These are phyloP conservation scores for Evernia prunastri DNA, from an alignment of 495 filamentous ascomycete genomes.

Conservation along the genomic window DNA sequence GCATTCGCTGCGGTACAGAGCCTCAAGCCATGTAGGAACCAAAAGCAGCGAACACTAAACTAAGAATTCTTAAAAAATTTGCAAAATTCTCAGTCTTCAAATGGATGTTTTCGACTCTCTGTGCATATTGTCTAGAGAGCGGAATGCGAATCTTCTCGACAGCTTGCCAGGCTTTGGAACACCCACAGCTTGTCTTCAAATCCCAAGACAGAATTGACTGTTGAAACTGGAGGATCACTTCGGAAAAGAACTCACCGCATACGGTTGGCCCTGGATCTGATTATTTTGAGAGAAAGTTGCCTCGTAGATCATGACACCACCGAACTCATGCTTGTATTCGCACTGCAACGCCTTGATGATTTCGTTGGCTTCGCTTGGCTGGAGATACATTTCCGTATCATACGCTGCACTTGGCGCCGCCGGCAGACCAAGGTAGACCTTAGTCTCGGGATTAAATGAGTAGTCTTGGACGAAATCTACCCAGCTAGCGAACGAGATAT, in stretches of 20 bases:
- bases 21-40: not conserved
- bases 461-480: constrained; percentile 61
- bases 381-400: constrained; percentile 38
- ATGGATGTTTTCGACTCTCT: too few species aligned
- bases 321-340: constrained; percentile 49
- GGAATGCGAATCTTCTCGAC: too few species aligned
- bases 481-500: constrained; percentile 67
- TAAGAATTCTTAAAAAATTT: too few species aligned
- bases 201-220: too few species aligned
- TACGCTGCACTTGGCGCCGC: constrained; percentile 37
- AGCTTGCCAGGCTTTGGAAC: too few species aligned
- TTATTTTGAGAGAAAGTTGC: constrained; percentile 51
- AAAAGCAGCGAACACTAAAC: too few species aligned
- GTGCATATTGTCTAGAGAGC: too few species aligned
- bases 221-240: not conserved
- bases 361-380: constrained; percentile 40
- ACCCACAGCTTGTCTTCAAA: too few species aligned
- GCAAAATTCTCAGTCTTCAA: too few species aligned
- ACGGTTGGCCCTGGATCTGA: constrained; percentile 38
- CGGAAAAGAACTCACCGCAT: constrained; percentile 26
- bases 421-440: constrained; percentile 61
- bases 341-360: constrained; percentile 47
- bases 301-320: constrained; percentile 70
- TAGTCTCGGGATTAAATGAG: constrained; percentile 55
- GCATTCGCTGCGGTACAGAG: not conserved